Percentiles rank a stretch among this genome's conserved stretches.
phyloP scores from a whole-genome alignment of 805 yeast genomes.

The Middelhovenomyces tepae region DNA sequence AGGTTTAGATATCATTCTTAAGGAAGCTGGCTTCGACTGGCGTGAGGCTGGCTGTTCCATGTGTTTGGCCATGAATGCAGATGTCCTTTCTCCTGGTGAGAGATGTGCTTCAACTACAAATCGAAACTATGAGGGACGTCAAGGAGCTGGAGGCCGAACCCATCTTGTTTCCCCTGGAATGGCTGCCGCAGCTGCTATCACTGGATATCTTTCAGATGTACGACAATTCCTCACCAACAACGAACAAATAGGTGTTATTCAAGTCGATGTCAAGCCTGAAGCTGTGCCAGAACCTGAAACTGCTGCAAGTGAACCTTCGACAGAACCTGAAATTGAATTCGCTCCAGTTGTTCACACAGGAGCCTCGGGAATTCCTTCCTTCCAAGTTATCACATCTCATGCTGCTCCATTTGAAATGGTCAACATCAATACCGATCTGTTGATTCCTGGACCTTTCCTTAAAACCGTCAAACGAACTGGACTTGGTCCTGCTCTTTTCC shows the following conservation, averaged over 20 bases:
- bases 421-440: constrained; percentile 93
- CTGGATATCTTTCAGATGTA: constrained; percentile 80
- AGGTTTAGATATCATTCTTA: constrained; percentile 81
- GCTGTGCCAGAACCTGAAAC: no score
- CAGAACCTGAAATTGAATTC: constrained; percentile 25
- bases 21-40: constrained; percentile 92
- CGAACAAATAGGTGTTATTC: no score
- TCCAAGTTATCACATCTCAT: constrained; percentile 62
- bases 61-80: constrained; percentile 98
- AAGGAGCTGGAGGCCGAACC: constrained; percentile 88
- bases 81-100: constrained; percentile 83
- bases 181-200: constrained; percentile 98
- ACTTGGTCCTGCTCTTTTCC: constrained; percentile 72
- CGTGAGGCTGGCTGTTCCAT: constrained; percentile 98
- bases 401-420: constrained; percentile 91
- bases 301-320: constrained; percentile 25
- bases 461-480: constrained; percentile 96
- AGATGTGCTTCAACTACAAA: constrained; percentile 96
- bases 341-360: constrained; percentile 28
- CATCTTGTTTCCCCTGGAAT: constrained; percentile 96
- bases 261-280: no score
- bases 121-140: constrained; percentile 96
- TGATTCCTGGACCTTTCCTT: constrained; percentile 92
- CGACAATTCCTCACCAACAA: constrained; percentile 58
- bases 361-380: constrained; percentile 56